phyloP scores from a whole-genome alignment of 2,329 filamentous ascomycete genomes.

The Aspergillus persii region DNA sequence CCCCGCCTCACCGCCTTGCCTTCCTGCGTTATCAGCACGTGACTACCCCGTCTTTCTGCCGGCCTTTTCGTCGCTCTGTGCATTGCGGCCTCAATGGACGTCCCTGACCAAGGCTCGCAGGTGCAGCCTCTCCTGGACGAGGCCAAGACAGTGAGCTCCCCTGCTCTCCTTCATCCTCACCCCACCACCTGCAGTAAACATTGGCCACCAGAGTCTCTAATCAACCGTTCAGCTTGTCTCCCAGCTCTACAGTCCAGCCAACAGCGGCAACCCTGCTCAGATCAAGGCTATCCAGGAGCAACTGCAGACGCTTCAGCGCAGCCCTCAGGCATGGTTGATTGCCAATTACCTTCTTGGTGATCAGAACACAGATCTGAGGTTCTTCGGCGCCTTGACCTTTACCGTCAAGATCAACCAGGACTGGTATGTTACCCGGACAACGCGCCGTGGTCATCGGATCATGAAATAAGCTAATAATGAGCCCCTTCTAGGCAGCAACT shows the following conservation, averaged over 20 bases:
- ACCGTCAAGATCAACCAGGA: slow-evolving; percentile 95
- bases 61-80: slow-evolving; percentile 6
- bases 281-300: slow-evolving; percentile 64
- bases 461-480: slow-evolving; percentile 1
- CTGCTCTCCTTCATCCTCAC: not conserved
- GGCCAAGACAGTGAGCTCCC: slow-evolving; percentile 26
- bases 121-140: slow-evolving; percentile 28
- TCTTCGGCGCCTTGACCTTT: slow-evolving; percentile 89
- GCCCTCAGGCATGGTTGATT: slow-evolving; percentile 79
- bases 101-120: slow-evolving; percentile 22
- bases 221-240: slow-evolving; percentile 35
- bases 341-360: slow-evolving; percentile 72
- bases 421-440: slow-evolving; percentile 55
- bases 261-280: slow-evolving; percentile 44
- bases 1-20: slow-evolving; percentile 18
- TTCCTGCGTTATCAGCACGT: slow-evolving; percentile 24
- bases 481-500: slow-evolving; percentile 34
- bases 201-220: not conserved
- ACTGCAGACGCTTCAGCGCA: slow-evolving; percentile 75
- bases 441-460: not conserved
- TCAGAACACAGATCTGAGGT: slow-evolving; percentile 72
- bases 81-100: slow-evolving; percentile 26
- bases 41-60: slow-evolving; percentile 12
- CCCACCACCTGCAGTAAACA: not conserved
- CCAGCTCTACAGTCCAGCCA: slow-evolving; percentile 42